Evolutionary conservation across 2,329 filamentous ascomycete genomes (phyloP), one percentile per base, ranked within the genome.

Genomic region (Botrytis pseudocinerea): DNA sequence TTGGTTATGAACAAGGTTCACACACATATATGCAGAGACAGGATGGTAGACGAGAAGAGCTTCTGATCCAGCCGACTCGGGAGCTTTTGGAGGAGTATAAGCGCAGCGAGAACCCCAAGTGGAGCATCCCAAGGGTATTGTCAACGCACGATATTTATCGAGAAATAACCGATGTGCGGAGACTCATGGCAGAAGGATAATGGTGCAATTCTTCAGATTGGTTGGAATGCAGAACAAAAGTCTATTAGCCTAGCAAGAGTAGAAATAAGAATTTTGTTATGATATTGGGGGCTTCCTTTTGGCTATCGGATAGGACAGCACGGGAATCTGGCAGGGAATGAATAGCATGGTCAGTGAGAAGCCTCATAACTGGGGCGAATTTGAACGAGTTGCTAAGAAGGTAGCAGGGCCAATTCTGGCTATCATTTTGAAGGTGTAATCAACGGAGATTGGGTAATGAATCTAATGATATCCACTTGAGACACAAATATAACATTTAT

Each of bases 391-490:
- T 51, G 16, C 32, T 66, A 66, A 14, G 7, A 20, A 25, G 44
- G 44, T 35, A 65, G 42, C 40, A 46, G n/a, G 40, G 18, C 28
- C 25, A 22, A 46, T 25, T 38, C 35, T 14, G 5, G 44, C n/a
- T 48, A 22, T 65, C 28, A 18, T 32, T 35, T n/a, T 10, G 28
- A 48, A 44, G 7, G 18, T 40, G 32, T 10, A 7, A 32, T 40
- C 18, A 54, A 28, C 18, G n/a, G 16, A 32, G n/a, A 44, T 32
- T 32, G 40, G n/a, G 4, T 40, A 42, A 25, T n/a, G 48, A n/a
- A 54, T 54, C 48, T n/a, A n/a, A n/a, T 57, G 48, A 42, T 69
- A 38, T 57, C 48, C 48, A 57, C 65, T 69, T 69, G 65, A n/a
- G 48, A 57, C 2, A 68, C n/a, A 32, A 18, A 69, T 57, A 54